Evolutionary conservation across 306 rosid species (phyloP), one percentile per base, ranked within the genome.

Genomic region (Castanospermum australe): DNA sequence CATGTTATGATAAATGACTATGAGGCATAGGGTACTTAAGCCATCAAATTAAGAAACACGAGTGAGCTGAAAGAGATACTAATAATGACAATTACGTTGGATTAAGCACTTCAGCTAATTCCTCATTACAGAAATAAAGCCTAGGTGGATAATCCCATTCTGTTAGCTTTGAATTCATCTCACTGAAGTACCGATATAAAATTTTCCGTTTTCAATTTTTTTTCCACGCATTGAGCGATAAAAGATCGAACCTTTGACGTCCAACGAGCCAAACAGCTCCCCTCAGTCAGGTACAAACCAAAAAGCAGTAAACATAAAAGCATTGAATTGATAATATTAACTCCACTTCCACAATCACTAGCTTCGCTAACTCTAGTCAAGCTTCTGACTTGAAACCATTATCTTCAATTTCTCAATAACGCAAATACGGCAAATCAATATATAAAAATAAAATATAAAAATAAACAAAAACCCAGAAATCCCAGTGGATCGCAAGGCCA

Each of bases 401-500:
- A 79, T 21, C 39, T 6, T 68, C 11, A 20, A 67, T 33, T 9
- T 67, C 57, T 51, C 0, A 59, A 25, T 8, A 14, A 63, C 42
- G 21, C 18, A 50, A 67, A 79, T 15, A 57, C 60, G n/a, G n/a
- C n/a, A n/a, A n/a, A n/a, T n/a, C n/a, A n/a, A n/a, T n/a, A n/a
- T n/a, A n/a, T n/a, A n/a, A n/a, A n/a, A n/a, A n/a, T n/a, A n/a
- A n/a, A n/a, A n/a, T n/a, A n/a, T n/a, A n/a, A n/a, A n/a, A 79
- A 41, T 44, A 68, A n/a, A 50, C 17, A 65, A 74, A 78, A 85
- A 44, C 64, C 79, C 66, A 70, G 66, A 79, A 79, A 80, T 24
- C 77, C 63, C 73, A 84, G 10, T 39, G 85, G 76, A 86, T 83
- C 79, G 81, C 12, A n/a, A 62, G 25, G 76, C 62, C 20, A 36